These are phyloP conservation scores for Acacia crassicarpa DNA, from an alignment of 306 rosid species.

Conservation along the genomic window DNA sequence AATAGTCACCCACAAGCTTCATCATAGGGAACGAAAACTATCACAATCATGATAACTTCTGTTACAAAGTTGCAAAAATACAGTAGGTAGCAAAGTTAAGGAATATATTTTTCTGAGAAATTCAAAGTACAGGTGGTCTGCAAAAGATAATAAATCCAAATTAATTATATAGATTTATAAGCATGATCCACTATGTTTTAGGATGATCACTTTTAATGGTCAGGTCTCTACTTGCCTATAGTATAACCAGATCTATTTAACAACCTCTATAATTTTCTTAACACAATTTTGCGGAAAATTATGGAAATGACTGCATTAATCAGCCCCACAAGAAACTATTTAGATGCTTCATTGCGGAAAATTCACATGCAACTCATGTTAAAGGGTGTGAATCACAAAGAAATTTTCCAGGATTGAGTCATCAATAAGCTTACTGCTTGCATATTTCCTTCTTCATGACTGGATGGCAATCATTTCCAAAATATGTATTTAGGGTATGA, in stretches of 20 bases:
- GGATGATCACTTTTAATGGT: background rate
- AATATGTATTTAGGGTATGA: constrained; percentile 53
- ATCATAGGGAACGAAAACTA: background rate
- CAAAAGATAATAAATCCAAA: background rate
- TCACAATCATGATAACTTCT: background rate
- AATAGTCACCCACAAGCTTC: constrained; percentile 10
- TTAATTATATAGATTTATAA: background rate
- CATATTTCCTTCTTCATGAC: constrained; percentile 70
- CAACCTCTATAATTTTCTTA: background rate
- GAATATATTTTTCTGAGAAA: background rate
- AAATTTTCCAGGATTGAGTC: constrained; percentile 19
- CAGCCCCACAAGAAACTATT: background rate
- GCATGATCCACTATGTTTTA: background rate
- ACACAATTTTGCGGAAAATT: background rate
- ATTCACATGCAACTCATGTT: constrained; percentile 13
- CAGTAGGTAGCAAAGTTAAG: background rate
- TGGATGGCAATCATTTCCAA: constrained; percentile 80
- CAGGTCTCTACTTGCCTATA: background rate
- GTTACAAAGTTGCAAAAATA: background rate
- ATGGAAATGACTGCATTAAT: background rate
- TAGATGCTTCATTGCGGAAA: background rate
- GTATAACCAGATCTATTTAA: background rate
- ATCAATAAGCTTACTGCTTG: constrained; percentile 58
- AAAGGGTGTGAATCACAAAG: background rate
- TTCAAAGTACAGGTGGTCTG: background rate